These are phyloP conservation scores for Cyclocybe aegerita DNA, from an alignment of 768 basidiomycete species.

Conservation along the genomic window DNA sequence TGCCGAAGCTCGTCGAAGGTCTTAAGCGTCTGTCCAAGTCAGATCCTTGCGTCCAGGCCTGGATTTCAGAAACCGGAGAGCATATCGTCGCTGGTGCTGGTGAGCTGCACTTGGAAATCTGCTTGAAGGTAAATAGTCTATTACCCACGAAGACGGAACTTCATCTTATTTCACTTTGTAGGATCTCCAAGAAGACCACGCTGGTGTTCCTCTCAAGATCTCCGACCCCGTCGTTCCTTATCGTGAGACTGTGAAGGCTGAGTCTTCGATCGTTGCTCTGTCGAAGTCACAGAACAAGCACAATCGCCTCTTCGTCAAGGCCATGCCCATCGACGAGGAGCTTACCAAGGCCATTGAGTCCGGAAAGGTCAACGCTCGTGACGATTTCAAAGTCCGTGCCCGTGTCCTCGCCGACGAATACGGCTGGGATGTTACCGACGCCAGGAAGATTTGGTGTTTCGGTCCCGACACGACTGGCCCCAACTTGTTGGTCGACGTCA, in stretches of 20 bases:
- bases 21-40: conserved; percentile 99
- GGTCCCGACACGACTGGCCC: conserved; percentile 97
- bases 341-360: conserved; percentile 89
- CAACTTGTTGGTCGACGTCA: conserved; percentile 95
- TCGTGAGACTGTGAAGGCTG: conserved; percentile 95
- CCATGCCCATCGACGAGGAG: conserved; percentile 91
- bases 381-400: conserved; percentile 97
- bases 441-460: conserved; percentile 99
- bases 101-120: conserved; percentile 99
- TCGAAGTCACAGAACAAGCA: conserved; percentile 99
- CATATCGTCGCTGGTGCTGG: conserved; percentile 99
- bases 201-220: conserved; percentile 97
- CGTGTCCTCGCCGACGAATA: conserved; percentile 94
- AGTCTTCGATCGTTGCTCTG: conserved; percentile 93
- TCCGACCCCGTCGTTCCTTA: conserved; percentile 98
- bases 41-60: conserved; percentile 98
- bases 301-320: conserved; percentile 96
- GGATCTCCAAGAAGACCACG: conserved; percentile 99
- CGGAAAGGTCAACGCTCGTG: conserved; percentile 84
- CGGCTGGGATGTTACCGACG: conserved; percentile 99
- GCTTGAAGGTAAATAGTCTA: conserved; percentile 74
- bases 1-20: conserved; percentile 99
- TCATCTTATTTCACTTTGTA: conserved; percentile 25
- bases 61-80: conserved; percentile 89
- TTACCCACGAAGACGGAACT: neutral